Evolutionary conservation across 257 asterid genomes (phyloP), one percentile per base, ranked within the genome.

Genomic region (Nicotiana tabacum): DNA sequence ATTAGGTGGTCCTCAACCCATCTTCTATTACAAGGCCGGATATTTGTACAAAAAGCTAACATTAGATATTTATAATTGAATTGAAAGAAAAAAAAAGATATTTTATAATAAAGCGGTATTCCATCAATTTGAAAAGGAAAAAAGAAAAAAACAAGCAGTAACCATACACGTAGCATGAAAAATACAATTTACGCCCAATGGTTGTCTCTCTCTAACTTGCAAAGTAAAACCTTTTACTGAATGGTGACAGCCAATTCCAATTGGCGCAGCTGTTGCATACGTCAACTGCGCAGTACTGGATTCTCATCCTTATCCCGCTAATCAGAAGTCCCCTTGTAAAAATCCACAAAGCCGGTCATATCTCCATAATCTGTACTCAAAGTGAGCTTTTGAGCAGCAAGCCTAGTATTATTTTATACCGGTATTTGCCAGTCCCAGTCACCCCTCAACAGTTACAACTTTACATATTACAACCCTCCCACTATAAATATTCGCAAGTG

Each of bases 241-340:
- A 29, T 76, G 21, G 80, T 76, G 64, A 76, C 80, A 76, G 64
- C 80, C 64, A 16, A 27, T 76, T 51, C 80, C 64, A 8, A 51
- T 76, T 51, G 9, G 64, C 15, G 64, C 51, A 27, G 80, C 80
- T 48, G 80, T 74, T 39, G 6, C 37, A n/a, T 5, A 39, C 55
- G 4, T 68, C 29, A 18, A 13, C 33, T 5, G 56, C 56, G 56
- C 4, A 51, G 56, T 13, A 53, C 57, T 53, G 17, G 57, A 53
- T 53, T 12, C 57, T 13, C 15, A 43, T 43, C 57, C 57, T 12
- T 53, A 53, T 53, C 57, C 57, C 17, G 57, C 57, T 53, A 53
- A 43, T 69, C 32, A 21, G 43, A 72, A 46, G 1, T 24, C 39
- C 61, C 48, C n/a, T 74, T 21, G 4, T n/a, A 43, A 21, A 21